Evolutionary conservation across 805 yeast species (phyloP).

Genomic region (Candida sithepensis): DNA sequence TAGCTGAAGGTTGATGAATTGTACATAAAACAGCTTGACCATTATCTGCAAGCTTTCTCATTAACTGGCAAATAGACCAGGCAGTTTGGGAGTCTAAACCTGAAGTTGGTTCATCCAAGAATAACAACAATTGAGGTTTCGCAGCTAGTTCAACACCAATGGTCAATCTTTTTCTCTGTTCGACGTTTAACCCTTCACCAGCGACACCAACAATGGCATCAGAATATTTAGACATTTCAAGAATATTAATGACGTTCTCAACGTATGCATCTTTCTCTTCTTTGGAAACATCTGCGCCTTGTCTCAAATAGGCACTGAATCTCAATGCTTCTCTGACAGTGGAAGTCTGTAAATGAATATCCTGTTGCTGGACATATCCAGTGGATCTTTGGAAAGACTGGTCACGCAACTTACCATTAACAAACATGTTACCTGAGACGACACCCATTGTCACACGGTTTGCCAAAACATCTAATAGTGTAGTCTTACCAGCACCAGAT

Average conservation of each 20-base stretch:
- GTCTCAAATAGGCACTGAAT: constrained; percentile 50
- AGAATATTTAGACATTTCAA: constrained; percentile 51
- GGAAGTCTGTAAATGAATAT: constrained; percentile 46
- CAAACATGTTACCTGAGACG: no score
- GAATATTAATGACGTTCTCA: constrained; percentile 45
- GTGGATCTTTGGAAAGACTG: constrained; percentile 49
- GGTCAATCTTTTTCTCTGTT: constrained; percentile 51
- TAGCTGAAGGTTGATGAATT: constrained; percentile 84
- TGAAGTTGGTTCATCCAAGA: no score
- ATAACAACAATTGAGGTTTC: constrained; percentile 50
- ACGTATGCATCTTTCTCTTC: constrained; percentile 47
- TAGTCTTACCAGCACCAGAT: constrained; percentile 64
- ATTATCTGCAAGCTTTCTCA: constrained; percentile 47
- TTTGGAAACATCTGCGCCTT: constrained; percentile 37
- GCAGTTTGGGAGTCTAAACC: constrained; percentile 61
- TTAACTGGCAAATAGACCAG: constrained; percentile 53
- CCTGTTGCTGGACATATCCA: constrained; percentile 61
- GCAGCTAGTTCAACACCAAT: constrained; percentile 58
- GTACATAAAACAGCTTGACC: constrained; percentile 63
- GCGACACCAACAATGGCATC: constrained; percentile 52
- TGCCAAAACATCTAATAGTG: constrained; percentile 49
- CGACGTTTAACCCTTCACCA: constrained; percentile 52
- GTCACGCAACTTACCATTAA: constrained; percentile 49
- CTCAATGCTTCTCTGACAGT: constrained; percentile 54
- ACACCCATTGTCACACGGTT: constrained; percentile 51